A percentile compares a stretch with the other conserved stretches of the same genome.
These are phyloP conservation scores for Plectosphaerella sp. DNA, from an alignment of 2,329 filamentous ascomycete species.

Conservation along the genomic window DNA sequence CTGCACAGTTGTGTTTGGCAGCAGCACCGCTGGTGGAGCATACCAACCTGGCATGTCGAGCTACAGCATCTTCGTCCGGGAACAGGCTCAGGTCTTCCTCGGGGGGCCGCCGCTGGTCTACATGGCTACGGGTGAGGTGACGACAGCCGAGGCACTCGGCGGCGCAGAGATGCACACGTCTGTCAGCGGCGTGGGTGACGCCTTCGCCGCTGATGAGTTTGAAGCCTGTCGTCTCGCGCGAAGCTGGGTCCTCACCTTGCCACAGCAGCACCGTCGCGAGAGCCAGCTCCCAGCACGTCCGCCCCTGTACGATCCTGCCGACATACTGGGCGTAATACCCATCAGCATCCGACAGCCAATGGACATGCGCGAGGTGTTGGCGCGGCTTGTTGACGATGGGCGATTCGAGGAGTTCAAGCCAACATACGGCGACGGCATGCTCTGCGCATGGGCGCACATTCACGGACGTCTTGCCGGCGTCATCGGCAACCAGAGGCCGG, in stretches of 20 bases:
- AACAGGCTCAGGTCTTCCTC: constrained; percentile 34
- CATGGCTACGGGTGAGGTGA: constrained; percentile 35
- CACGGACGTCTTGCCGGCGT: constrained; percentile 26
- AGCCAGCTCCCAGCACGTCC: not conserved
- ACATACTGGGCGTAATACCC: constrained; percentile 26
- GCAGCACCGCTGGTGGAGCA: constrained; percentile 6
- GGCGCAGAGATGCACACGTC: constrained; percentile 16
- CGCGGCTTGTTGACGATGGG: constrained; percentile 31
- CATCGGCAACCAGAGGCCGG: constrained; percentile 28
- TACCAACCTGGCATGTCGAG: constrained; percentile 6
- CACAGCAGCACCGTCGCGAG: not conserved
- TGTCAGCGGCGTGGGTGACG: not conserved
- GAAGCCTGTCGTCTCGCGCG: not conserved
- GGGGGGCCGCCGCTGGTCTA: constrained; percentile 21
- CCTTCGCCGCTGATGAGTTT: not conserved
- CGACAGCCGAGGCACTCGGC: constrained; percentile 31
- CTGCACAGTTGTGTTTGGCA: constrained; percentile 6
- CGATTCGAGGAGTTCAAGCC: constrained; percentile 29
- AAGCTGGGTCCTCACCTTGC: not conserved
- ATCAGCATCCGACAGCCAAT: constrained; percentile 15
- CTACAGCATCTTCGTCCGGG: constrained; percentile 17
- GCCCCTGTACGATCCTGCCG: constrained; percentile 20
- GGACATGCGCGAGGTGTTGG: constrained; percentile 22
- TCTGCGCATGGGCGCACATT: constrained; percentile 18
- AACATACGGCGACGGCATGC: constrained; percentile 24